Evolutionary conservation across 495 filamentous ascomycete species (phyloP), one percentile per base, ranked within the genome.

Genomic region (Hypomontagnella monticulosa): DNA sequence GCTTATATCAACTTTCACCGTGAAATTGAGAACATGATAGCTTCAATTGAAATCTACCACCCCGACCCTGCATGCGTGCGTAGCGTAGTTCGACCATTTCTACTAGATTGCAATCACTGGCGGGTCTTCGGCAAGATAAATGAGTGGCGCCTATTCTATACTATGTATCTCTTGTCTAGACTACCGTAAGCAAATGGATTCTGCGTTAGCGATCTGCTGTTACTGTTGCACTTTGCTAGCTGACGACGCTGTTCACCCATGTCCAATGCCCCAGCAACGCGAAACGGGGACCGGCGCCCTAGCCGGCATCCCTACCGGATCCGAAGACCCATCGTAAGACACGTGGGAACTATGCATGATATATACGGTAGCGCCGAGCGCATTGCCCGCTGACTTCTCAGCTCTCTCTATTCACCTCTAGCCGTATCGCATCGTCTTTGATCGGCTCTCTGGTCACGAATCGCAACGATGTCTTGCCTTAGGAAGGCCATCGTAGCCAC

Each of bases 161-260:
- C n/a, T n/a, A n/a, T n/a, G n/a, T n/a, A n/a, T n/a, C n/a, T n/a
- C 8, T 27, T 49, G 23, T 52, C 57, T 53, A 48, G 54, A 52
- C 54, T 36, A 44, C 23, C 38, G 41, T 53, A 41, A 40, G 20
- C 19, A 40, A 42, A 42, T 36, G 43, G 36, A 56, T 40, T 15
- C 15, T 41, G 15, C 23, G 27, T 42, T 3, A 44, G 19, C 18
- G 48, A 56, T 55, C 49, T 57, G 54, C 51, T 56, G 44, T 48
- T 48, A 69, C 66, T 63, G 59, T 68, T 56, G 44, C 56, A 63
- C 59, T 63, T 60, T 32, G 44, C 34, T 47, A 52, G 55, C 37
- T 16, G 33, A 18, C 41, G 27, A 6, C 23, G 43, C 41, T 34
- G 23, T 32, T 57, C 56, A 61, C 34, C 66, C 66, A 56, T 64